Evolutionary conservation across 352 stramenopile genomes (phyloP), one percentile per base, ranked within the genome.

Genomic region (Phytophthora europaea): DNA sequence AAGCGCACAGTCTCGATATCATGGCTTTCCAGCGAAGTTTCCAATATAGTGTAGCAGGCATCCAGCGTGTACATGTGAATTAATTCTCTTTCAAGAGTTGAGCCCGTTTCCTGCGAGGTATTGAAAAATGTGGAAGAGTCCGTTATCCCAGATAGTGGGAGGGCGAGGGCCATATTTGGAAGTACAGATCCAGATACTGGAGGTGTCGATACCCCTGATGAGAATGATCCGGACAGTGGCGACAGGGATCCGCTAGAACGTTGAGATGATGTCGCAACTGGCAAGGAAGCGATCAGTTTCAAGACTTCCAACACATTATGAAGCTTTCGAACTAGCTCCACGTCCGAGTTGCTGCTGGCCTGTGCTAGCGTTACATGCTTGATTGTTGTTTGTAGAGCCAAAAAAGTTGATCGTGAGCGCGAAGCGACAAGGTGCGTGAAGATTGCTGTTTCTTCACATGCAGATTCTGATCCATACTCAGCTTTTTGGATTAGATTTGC

Each of bases 381-480:
- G 16, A 89, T 61, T 9, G 67, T 62, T 18, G 58, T 78, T n/a
- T 91, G 74, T 9, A 94, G 65, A 34, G 78, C 75, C 7, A 92
- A 69, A 20, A 89, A 70, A 1, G 78, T 75, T 15, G 80, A 67
- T 55, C 82, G 80, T 26, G 71, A 36, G 12, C 60, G 58, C 1
- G 61, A 76, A 31, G 80, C 83, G 9, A 90, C 76, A 54, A 94
- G 70, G 23, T 84, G 71, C 38, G 75, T 89, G 53, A 92, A 92
- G 20, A 94, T 82, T 48, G 78, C 78, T 51, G 80, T 92, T 65
- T 94, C 84, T 78, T 90, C 80, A 15, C 67, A 20, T 2, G 75
- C 72, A 13, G 83, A 65, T 28, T 80, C 81, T 33, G 76, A 58
- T 5, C 73, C 72, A 48, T 91, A 92, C 53, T 85, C 80, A 22